Base-by-base conservation (phyloP, 192 early-diverging fungal species). In the Gigaspora rosea region DNA sequence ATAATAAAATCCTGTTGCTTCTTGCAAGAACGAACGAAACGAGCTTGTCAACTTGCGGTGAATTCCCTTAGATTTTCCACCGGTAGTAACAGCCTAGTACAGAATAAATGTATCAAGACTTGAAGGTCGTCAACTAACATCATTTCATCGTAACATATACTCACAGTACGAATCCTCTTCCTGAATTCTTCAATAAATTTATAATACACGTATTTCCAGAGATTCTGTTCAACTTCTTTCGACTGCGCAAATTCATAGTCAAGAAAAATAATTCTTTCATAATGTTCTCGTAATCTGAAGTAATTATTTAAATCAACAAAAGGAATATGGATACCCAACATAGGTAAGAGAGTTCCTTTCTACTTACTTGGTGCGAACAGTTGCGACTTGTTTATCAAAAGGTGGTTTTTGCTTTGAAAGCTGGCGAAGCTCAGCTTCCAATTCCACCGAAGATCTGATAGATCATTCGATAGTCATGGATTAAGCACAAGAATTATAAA, bases 181-280 rank as follows among this genome's bases (percentile, higher is more conserved):
- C 85, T 81, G 59, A 81, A 86, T 12, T 84, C 85, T 41, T 86
- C 85, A 66, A 86, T 86, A 47, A 83, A 82, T 12, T 81, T 85
- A 62, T 86, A 86, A 52, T 83, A 85, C 35, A 86, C 85, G 50
- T 83, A 79, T 58, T 86, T 86, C 85, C 85, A 86, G 48, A 86
- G 49, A 10, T 75, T 79, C 18, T 77, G 78, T 58, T 86, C 83
- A 52, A 86, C 78, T 41, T 86, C 85, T 78, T 83, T 86, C 7
- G 81, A 78, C 49, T 84, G 81, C 33, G 85, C 81, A 20, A 81
- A 82, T 32, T 82, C 80, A 79, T 79, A 79, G 33, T 86, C 82
- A 18, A 76, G 79, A 56, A 86, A 77, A 66, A 86, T 82, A 27
- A 86, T 71, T 57, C 77, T 79, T 63, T 83, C 84, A 54, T 83